Evolutionary conservation across 2,329 filamentous ascomycete species (phyloP).

Genomic region (Dryadomyces sulphureus): DNA sequence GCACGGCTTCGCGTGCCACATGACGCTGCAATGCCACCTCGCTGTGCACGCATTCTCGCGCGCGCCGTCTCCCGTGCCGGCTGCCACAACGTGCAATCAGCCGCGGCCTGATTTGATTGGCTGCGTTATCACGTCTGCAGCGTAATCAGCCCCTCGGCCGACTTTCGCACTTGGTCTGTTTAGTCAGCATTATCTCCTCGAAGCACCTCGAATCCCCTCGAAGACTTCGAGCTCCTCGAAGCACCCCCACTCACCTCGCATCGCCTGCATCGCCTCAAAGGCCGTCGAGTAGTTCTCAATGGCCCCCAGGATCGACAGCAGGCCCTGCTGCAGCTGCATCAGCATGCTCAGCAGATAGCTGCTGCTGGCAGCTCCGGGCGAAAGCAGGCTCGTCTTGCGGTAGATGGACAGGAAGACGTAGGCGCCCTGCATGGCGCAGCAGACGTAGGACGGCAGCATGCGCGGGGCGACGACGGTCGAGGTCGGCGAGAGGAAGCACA

Average conservation of each 20-base stretch:
- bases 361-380: slow-evolving; percentile 15
- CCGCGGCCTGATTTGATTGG: not conserved
- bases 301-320: slow-evolving; percentile 25
- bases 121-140: not conserved
- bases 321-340: slow-evolving; percentile 23
- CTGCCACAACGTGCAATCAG: too few relatives aligned
- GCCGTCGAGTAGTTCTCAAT: slow-evolving; percentile 28
- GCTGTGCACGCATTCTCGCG: too few relatives aligned
- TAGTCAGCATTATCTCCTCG: too few relatives aligned
- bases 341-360: slow-evolving; percentile 20
- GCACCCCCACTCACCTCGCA: slow-evolving; percentile 26
- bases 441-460: slow-evolving; percentile 29
- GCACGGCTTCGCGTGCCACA: too few relatives aligned
- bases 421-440: slow-evolving; percentile 30
- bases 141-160: slow-evolving; percentile 7
- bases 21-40: too few relatives aligned
- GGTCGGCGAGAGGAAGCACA: slow-evolving; percentile 19
- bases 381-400: slow-evolving; percentile 24
- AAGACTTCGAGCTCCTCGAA: too few relatives aligned
- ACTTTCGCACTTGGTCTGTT: slow-evolving; percentile 7
- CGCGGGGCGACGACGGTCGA: slow-evolving; percentile 25
- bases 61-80: too few relatives aligned
- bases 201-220: not conserved
- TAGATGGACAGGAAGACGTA: slow-evolving; percentile 28
- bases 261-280: slow-evolving; percentile 29